These are phyloP conservation scores for Quercus alba DNA, from an alignment of 306 rosid genomes.

Conservation along the genomic window DNA sequence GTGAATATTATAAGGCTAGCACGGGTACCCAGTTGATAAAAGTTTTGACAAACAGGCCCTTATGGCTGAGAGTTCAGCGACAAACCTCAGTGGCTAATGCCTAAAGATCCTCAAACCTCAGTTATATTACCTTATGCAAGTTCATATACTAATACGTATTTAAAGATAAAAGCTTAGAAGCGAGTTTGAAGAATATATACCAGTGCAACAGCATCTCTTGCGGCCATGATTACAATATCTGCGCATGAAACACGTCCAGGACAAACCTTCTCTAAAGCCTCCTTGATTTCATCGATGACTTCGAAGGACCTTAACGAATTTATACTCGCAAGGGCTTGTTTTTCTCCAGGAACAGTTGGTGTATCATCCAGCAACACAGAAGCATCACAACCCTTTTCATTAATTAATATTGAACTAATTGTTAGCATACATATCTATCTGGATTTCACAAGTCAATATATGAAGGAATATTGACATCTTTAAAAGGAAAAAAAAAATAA, in stretches of 20 bases:
- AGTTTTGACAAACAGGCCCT: background rate
- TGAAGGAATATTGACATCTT: no score
- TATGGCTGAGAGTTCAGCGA: background rate
- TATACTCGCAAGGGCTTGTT: constrained; percentile 67
- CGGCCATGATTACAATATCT: constrained; percentile 78
- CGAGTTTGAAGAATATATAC: constrained; percentile 10
- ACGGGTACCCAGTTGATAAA: background rate
- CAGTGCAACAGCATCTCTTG: constrained; percentile 87
- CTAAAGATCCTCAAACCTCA: background rate
- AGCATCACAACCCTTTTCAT: constrained; percentile 75
- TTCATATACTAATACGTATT: background rate
- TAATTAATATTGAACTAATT: background rate
- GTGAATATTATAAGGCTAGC: background rate
- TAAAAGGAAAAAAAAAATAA: background rate
- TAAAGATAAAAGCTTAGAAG: background rate
- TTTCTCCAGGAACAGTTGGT: constrained; percentile 76
- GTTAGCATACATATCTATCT: background rate
- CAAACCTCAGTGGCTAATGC: background rate
- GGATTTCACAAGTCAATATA: background rate
- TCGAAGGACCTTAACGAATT: constrained; percentile 80
- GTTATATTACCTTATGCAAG: background rate
- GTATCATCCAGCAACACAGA: constrained; percentile 91
- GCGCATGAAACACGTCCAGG: constrained; percentile 90
- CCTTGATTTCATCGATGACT: constrained; percentile 71
- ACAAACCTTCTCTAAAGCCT: constrained; percentile 56